Evolutionary conservation across 129 eudicot species (phyloP), one percentile per base, ranked within the genome.

Genomic region (Apium graveolens): DNA sequence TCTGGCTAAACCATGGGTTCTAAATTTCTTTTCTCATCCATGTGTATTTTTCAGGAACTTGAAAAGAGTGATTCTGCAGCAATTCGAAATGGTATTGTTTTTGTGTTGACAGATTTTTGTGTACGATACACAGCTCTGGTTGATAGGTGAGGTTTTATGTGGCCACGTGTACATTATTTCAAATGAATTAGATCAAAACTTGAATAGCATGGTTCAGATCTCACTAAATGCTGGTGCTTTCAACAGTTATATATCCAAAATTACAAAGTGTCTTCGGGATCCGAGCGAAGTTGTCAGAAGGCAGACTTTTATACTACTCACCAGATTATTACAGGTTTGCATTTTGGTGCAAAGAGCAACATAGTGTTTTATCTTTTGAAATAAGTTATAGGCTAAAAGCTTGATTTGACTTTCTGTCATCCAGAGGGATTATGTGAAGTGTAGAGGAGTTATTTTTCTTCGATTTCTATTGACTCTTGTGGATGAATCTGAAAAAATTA

Each of bases 381-480:
- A 83, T 57, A 60, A 76, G 69, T 74, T 41, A 27, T 82, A 38
- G 5, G 76, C 60, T 2, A 37, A 34, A 57, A 29, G 71, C 34
- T 44, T 11, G 31, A 10, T 80, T 76, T 39, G 34, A 80, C 76
- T 65, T 79, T 39, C 39, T 74, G 69, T 32, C 78, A 55, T 79
- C 69, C 88, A 96, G 96, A 80, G 97, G 82, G 99, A 96, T 84
- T 92, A 96, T 81, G 97, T 96, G 81, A 96, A 96, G 88, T 96
- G 99, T 97, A 87, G 97, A 83, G 97, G 97, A 34, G 84, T 90
- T 51, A 92, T 96, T 78, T 96, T 96, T 74, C 97, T 96, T 78
- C 87, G 99, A 35, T 96, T 96, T 80, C 88, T 96, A 8, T 70
- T 90, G 78, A 86, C 93, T 46, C 97, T 96, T 74, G 97, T 96